These are phyloP conservation scores for Hypoxylon crocopeplum DNA, from an alignment of 495 filamentous ascomycete genomes.

Conservation along the genomic window DNA sequence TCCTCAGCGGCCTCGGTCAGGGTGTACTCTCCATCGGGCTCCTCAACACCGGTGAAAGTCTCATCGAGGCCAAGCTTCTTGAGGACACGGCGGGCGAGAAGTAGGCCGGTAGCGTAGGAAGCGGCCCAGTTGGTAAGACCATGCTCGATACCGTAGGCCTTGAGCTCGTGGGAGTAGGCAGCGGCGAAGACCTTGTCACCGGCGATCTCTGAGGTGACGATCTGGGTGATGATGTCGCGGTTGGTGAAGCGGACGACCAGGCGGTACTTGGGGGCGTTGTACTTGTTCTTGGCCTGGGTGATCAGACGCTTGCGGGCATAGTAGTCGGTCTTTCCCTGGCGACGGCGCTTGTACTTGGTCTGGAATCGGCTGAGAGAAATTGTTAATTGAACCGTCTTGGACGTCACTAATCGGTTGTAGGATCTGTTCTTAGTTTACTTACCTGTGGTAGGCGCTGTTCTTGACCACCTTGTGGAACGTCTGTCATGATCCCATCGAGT, in stretches of 20 bases:
- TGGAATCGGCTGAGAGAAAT: conserved; percentile 81
- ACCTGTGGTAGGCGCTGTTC: conserved; percentile 98
- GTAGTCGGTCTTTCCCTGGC: conserved; percentile 99
- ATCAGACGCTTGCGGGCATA: conserved; percentile 99
- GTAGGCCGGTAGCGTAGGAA: conserved; percentile 94
- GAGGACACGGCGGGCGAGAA: conserved; percentile 94
- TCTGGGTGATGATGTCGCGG: conserved; percentile 97
- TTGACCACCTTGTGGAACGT: conserved; percentile 94
- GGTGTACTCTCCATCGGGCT: conserved; percentile 90
- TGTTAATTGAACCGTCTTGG: not conserved
- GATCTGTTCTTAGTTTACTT: conserved; percentile 77
- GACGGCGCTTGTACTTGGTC: conserved; percentile 99
- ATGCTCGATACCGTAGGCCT: conserved; percentile 94
- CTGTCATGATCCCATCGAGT: conserved; percentile 77
- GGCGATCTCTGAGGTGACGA: conserved; percentile 93
- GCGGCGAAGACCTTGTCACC: conserved; percentile 95
- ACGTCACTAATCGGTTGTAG: conserved; percentile 89
- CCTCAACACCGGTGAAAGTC: conserved; percentile 90
- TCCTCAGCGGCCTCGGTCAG: conserved; percentile 91
- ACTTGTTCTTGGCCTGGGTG: conserved; percentile 99
- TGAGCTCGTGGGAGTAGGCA: conserved; percentile 97
- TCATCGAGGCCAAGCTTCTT: conserved; percentile 95
- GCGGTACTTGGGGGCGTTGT: conserved; percentile 99
- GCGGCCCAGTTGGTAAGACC: conserved; percentile 99
- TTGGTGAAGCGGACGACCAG: conserved; percentile 99